phyloP scores from a whole-genome alignment of 2,329 filamentous ascomycete species.

The Alternaria viburni region DNA sequence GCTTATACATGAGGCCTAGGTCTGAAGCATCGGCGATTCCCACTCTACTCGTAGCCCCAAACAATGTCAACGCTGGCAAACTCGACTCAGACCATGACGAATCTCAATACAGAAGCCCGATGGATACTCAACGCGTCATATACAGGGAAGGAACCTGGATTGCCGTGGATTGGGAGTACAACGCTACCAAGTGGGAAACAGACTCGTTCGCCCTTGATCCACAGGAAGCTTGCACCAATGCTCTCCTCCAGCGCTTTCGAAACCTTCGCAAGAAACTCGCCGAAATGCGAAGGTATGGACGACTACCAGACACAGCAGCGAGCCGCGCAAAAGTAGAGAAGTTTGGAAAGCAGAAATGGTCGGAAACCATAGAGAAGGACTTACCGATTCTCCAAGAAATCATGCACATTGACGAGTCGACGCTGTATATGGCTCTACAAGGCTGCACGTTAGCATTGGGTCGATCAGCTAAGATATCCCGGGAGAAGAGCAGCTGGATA shows the following conservation, averaged over 20 bases:
- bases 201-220: slow-evolving; percentile 46
- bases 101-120: slow-evolving; percentile 55
- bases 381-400: slow-evolving; percentile 59
- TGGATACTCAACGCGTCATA: slow-evolving; percentile 63
- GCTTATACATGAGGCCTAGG: slow-evolving; percentile 55
- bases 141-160: slow-evolving; percentile 83
- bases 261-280: slow-evolving; percentile 69
- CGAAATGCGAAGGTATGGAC: slow-evolving; percentile 49
- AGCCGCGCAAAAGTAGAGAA: slow-evolving; percentile 11
- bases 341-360: slow-evolving; percentile 48
- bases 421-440: slow-evolving; percentile 69
- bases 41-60: slow-evolving; percentile 66
- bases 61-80: slow-evolving; percentile 19
- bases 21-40: slow-evolving; percentile 78
- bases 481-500: slow-evolving; percentile 78
- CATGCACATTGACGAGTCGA: slow-evolving; percentile 65
- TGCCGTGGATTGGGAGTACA: slow-evolving; percentile 51
- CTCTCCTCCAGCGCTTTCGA: slow-evolving; percentile 69
- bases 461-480: slow-evolving; percentile 64
- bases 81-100: slow-evolving; percentile 5
- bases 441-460: slow-evolving; percentile 67
- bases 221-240: slow-evolving; percentile 70
- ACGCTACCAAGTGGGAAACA: slow-evolving; percentile 7
- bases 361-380: slow-evolving; percentile 31
- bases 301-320: neutral